These are phyloP conservation scores for Lolium multiflorum DNA, from an alignment of 176 grass and related monocot species.

Conservation along the genomic window DNA sequence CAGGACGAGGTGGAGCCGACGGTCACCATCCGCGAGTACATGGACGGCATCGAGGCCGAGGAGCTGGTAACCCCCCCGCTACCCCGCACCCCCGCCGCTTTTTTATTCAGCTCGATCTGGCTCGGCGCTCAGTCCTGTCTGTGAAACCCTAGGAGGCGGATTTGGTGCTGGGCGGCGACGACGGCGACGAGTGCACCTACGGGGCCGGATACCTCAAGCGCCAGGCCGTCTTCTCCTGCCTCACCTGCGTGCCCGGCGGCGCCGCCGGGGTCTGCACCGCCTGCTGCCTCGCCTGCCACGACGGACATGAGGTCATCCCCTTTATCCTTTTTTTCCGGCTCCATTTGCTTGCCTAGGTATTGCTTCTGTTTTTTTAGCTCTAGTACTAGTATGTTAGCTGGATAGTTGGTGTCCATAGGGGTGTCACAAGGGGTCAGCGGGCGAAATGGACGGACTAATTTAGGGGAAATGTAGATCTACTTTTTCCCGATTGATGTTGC, in stretches of 20 bases:
- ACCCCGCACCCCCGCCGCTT: background rate
- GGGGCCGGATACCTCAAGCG: slow-evolving; percentile 82
- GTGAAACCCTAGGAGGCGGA: slow-evolving; percentile 74
- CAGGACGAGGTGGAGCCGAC: slow-evolving; percentile 66
- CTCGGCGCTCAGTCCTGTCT: background rate
- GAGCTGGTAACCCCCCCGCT: slow-evolving; percentile 78
- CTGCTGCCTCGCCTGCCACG: slow-evolving; percentile 93
- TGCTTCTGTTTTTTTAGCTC: too few relatives aligned
- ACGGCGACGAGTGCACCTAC: slow-evolving; percentile 97
- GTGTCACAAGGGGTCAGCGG: too few relatives aligned
- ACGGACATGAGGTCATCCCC: slow-evolving; percentile 82
- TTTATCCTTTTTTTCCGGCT: background rate
- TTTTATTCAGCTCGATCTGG: background rate
- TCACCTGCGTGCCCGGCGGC: slow-evolving; percentile 87
- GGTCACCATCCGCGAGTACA: slow-evolving; percentile 81
- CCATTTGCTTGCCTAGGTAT: background rate
- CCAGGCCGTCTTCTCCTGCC: slow-evolving; percentile 97
- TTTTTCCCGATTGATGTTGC: too few relatives aligned
- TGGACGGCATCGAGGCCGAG: slow-evolving; percentile 83
- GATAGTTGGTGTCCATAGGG: too few relatives aligned
- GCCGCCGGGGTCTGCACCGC: slow-evolving; percentile 87
- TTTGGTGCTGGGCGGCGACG: slow-evolving; percentile 93
- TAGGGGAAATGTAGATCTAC: too few relatives aligned
- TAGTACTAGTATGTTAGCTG: too few relatives aligned
- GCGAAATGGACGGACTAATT: too few relatives aligned